Evolutionary conservation across 495 filamentous ascomycete genomes (phyloP).

Genomic region (Ramalina intermedia): DNA sequence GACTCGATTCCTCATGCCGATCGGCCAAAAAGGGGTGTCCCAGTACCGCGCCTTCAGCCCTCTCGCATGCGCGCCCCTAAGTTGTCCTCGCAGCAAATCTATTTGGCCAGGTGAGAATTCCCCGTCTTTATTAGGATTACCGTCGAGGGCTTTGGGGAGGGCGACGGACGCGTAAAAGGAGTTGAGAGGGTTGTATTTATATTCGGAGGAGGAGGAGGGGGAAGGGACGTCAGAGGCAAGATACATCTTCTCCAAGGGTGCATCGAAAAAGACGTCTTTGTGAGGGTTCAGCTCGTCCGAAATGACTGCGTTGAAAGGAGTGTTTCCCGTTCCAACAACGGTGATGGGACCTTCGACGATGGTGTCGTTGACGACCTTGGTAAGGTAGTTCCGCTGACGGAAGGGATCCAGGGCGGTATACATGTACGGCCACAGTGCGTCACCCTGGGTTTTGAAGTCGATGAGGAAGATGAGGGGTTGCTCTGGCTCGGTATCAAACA

Average conservation of each 20-base stretch:
- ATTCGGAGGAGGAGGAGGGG: background rate
- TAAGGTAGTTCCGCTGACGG: constrained; percentile 25
- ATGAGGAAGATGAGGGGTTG: constrained; percentile 28
- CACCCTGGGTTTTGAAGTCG: constrained; percentile 30
- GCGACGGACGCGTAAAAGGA: constrained; percentile 34
- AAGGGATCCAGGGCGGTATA: constrained; percentile 27
- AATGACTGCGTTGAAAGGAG: constrained; percentile 28
- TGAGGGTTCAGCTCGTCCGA: constrained; percentile 21
- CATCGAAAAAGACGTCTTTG: constrained; percentile 40
- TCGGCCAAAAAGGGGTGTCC: constrained; percentile 64
- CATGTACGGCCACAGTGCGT: constrained; percentile 24
- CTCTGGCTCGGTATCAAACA: constrained; percentile 27
- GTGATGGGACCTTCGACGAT: constrained; percentile 28
- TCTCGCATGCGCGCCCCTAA: constrained; percentile 50
- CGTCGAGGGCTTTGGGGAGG: constrained; percentile 19
- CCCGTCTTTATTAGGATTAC: constrained; percentile 1
- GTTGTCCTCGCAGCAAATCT: constrained; percentile 43
- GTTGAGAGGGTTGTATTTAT: constrained; percentile 24
- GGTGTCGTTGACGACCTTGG: constrained; percentile 23
- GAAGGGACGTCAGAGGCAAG: constrained; percentile 3
- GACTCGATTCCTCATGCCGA: constrained; percentile 54
- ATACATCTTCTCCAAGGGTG: constrained; percentile 21
- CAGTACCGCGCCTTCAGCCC: constrained; percentile 68
- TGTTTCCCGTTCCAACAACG: constrained; percentile 31
- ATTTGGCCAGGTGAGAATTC: constrained; percentile 34